Base-by-base conservation (phyloP, 352 stramenopile species). In the Phytophthora sp. region DNA sequence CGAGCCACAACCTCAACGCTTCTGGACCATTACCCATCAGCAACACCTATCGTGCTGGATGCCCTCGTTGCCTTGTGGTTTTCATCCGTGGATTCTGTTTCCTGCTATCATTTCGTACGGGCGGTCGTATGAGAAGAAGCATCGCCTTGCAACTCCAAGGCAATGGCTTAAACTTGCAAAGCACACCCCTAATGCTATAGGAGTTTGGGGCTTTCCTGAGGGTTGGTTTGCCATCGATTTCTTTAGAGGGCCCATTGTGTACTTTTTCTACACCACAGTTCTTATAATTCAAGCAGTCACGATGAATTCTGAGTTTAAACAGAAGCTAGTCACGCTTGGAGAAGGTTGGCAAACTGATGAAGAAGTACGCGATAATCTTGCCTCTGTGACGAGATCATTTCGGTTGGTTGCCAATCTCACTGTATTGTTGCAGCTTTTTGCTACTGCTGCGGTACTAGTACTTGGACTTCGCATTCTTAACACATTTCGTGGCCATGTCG, bases 401-500 rank as follows among this genome's bases (percentile, higher is more conserved):
- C 43, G 72, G 21, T 2, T 31, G 0, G 71, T 89, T 48, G 77
- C 73, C 1, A 50, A 39, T 10, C 42, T 74, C 4, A 86, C 69
- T 0, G 62, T 76, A 0, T 48, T 73, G 15, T 17, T 87, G 17
- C 67, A 74, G 3, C 11, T 84, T 1, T 30, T 84, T 27, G 73
- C 72, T 15, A 76, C 72, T 30, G 37, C 39, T 1, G 57, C 60
- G 1, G 74, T 87, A 0, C 44, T 87, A 15, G 41, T 70, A 1
- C 46, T 87, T 11, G 75, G 70, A 5, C 37, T 77, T 2, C 62
- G 69, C 7, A 81, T 87, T 31, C 48, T 89, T 18, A 73, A 76
- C 15, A 74, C 68, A 1, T 88, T 88, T 43, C 71, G 81, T 18
- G 79, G 77, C 17, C 79, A 91, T 28, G 77, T 80, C 34, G 66